Conservation (phyloP, 352 stramenopile species). For the Achlya hypogyna region DNA sequence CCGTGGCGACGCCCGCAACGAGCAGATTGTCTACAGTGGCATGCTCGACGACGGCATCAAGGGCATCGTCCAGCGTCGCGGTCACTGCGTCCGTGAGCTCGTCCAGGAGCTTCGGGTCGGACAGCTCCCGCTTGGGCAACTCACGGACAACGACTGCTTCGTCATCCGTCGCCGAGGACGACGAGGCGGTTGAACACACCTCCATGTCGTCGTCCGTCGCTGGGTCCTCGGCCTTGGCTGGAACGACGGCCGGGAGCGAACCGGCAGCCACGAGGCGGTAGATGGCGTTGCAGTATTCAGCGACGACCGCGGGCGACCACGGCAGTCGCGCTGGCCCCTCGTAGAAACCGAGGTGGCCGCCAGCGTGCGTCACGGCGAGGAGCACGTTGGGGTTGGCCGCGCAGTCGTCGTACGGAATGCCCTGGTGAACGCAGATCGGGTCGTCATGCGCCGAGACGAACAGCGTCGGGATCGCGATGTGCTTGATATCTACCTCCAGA, state of each 20-base stretch:
- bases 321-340: slow-evolving; percentile 23
- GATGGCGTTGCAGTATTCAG: slow-evolving; percentile 20
- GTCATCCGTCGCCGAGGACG: not conserved
- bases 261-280: not conserved
- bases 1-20: not conserved
- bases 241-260: not conserved
- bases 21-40: not conserved
- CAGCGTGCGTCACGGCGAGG: slow-evolving; percentile 47
- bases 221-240: not conserved
- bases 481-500: slow-evolving; percentile 25
- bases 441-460: slow-evolving; percentile 46
- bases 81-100: not conserved
- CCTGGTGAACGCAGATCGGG: slow-evolving; percentile 34
- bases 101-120: not conserved
- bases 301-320: slow-evolving; percentile 13
- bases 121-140: not conserved
- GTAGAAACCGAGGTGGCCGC: slow-evolving; percentile 66
- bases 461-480: slow-evolving; percentile 35
- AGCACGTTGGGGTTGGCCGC: slow-evolving; percentile 49
- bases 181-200: not conserved
- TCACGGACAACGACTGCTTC: not conserved
- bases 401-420: slow-evolving; percentile 26
- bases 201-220: not conserved
- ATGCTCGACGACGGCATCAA: not conserved
- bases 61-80: not conserved